Evolutionary conservation across 768 basidiomycete species (phyloP), one percentile per base, ranked within the genome.

Genomic region (Clavulina sp.): DNA sequence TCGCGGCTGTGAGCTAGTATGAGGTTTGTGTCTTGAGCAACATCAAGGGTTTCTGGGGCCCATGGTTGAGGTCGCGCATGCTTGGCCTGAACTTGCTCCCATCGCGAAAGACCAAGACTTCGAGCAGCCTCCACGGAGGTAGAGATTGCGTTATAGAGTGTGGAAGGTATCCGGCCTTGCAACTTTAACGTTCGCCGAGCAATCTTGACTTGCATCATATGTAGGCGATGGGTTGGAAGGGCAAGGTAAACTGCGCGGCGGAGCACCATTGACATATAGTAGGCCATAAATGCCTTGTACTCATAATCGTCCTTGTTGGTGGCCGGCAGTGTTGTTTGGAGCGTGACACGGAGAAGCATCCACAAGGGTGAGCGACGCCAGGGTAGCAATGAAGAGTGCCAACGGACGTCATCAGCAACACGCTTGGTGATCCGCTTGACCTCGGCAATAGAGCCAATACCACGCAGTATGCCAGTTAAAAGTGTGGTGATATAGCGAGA

Each of bases 291-390:
- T 2, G 33, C 5, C 50, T 77, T 77, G 62, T 77, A 77, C n/a
- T n/a, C n/a, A n/a, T n/a, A n/a, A n/a, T n/a, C n/a, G n/a, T n/a
- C n/a, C n/a, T n/a, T n/a, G n/a, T n/a, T n/a, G n/a, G n/a, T n/a
- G n/a, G n/a, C n/a, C n/a, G n/a, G n/a, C n/a, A 68, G 36, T 0
- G 68, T 53, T 1, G 64, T 65, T 41, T 70, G 68, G 16, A 70
- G 55, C 1, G 65, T 64, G 3, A 76, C 70, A 5, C 74, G 69
- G 31, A 73, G 59, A 9, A 73, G 57, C 3, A 75, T 67, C 74
- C 74, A 77, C 7, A 73, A 61, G 0, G 72, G 61, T 4, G 73
- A 72, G 23, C 75, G 64, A 26, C 76, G 62, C 74, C 74, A 77
- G 13, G 63, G 75, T 50, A 65, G 60, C 29, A 56, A 48, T 2